Base-by-base conservation (phyloP, 768 basidiomycete genomes). In the Mycena crocata region DNA sequence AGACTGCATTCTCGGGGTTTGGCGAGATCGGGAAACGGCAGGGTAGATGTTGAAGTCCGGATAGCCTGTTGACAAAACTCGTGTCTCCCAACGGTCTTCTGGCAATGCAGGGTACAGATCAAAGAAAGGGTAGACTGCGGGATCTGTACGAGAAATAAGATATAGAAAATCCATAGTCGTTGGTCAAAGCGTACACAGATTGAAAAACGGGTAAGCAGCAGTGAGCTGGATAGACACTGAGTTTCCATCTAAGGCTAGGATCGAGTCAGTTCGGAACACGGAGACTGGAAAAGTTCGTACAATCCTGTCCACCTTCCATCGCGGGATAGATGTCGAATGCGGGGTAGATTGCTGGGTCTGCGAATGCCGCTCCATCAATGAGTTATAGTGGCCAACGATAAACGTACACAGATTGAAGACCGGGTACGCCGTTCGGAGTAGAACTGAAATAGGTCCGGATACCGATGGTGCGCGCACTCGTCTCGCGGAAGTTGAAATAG, bases 31-130 rank as follows among this genome's bases (percentile, higher is more conserved):
- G 26, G 50, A 58, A 39, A 59, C 48, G 66, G 54, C 35, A 39
- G 81, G 79, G 71, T 83, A 84, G 57, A 83, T 74, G 57, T 78
- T 64, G 60, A 83, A 77, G 60, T 76, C 62, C 28, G 83, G 81
- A 68, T 83, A 83, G 42, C 75, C 62, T 30, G 71, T 44, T 28
- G 77, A 50, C 3, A 44, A 34, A 39, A 45, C 49, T 23, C 23
- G 32, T 10, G 48, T 19, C 26, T 17, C 54, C 44, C 34, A 31
- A 34, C 61, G 42, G 32, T 64, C 55, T 45, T 49, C 31, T 28
- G 62, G 62, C 17, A 67, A 45, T 2, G 67, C 66, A 3, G 80
- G 80, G 51, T 83, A 80, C 48, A 81, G 69, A 32, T 79, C 75
- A 46, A 80, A 79, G 67, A 74, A 57, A 60, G 74, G 76, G 66